Percentiles rank a stretch among this genome's conserved stretches.
Conservation (phyloP, 1,284 basidiomycete genomes). For the Ustilago shanxiensis region DNA sequence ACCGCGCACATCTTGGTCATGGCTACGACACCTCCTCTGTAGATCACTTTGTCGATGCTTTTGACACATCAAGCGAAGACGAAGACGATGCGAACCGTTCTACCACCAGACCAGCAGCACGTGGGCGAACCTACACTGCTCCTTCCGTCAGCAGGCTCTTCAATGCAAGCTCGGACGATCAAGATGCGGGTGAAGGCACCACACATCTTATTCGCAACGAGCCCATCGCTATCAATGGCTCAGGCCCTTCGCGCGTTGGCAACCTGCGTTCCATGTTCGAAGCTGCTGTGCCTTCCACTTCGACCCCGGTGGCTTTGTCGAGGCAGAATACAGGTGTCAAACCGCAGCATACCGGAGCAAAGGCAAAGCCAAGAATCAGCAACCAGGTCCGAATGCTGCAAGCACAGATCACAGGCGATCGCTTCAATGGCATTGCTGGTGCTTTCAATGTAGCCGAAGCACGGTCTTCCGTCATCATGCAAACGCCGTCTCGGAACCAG, state of each 20-base stretch:
- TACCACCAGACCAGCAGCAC: conserved; percentile 17
- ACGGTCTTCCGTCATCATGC: conserved; percentile 21
- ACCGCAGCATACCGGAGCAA: conserved; percentile 19
- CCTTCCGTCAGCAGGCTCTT: conserved; percentile 44
- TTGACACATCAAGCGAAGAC: conserved; percentile 36
- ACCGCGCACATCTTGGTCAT: conserved; percentile 35
- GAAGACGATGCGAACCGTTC: conserved; percentile 5
- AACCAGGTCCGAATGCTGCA: conserved; percentile 53
- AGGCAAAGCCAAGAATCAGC: conserved; percentile 38
- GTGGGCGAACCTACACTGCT: conserved; percentile 45
- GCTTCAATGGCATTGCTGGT: conserved; percentile 37
- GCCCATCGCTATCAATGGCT: conserved; percentile 39
- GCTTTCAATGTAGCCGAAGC: conserved; percentile 30
- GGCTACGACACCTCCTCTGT: conserved; percentile 38
- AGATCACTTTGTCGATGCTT: conserved; percentile 41
- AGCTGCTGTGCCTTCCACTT: conserved; percentile 14
- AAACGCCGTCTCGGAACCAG: background rate
- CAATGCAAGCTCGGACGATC: conserved; percentile 18
- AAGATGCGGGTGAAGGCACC: conserved; percentile 19
- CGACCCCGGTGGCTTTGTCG: conserved; percentile 14
- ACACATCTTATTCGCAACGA: conserved; percentile 38
- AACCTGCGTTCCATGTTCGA: conserved; percentile 50
- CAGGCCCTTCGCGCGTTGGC: conserved; percentile 40
- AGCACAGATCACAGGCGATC: conserved; percentile 53
- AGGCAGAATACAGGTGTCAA: conserved; percentile 30